Base-by-base conservation (phyloP, 768 basidiomycete genomes). In the Serpula lacrymans region DNA sequence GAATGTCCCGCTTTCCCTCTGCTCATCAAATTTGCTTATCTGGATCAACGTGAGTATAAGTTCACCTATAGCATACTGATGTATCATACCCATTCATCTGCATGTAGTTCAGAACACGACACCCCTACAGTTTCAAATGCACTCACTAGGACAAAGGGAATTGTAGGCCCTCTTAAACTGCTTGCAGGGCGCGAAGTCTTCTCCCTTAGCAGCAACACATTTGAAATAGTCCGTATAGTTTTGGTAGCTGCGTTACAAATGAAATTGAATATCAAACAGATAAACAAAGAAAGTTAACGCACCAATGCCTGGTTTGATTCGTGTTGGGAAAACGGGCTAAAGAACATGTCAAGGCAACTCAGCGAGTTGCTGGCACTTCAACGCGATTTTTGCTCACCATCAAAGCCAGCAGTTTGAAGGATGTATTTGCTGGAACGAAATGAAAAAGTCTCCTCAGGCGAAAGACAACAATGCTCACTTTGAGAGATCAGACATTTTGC, bases 201-300 rank as follows among this genome's bases (percentile, higher is more conserved):
- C 96, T 52, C 96, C 96, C 71, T 96, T 98, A 54, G 94, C 94
- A 54, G 87, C 67, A 54, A 97, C 69, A 66, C 96, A 99, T 67
- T 95, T 95, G 82, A 94, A 92, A 76, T 96, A 97, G 69, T 99
- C 96, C 46, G 88, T 86, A 65, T 94, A 98, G 73, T 95, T 93
- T 71, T 95, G 91, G 79, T 81, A 88, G 69, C 87, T 89, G 51
- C 30, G 21, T n/a, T 29, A 30, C 17, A 7, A 33, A 28, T 25
- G 52, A 45, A 33, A n/a, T 14, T 18, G n/a, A 14, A 7, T 12
- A 16, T 39, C 11, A 7, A 4, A 14, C 34, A 12, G 50, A 25
- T 57, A 33, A 10, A 39, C 12, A 29, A 7, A 6, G 24, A 14
- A n/a, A 22, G n/a, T 28, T 18, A 41, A 62, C 75, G 46, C 51